phyloP scores from a whole-genome alignment of 2,329 filamentous ascomycete species.

The Xenoacremonium recifei region DNA sequence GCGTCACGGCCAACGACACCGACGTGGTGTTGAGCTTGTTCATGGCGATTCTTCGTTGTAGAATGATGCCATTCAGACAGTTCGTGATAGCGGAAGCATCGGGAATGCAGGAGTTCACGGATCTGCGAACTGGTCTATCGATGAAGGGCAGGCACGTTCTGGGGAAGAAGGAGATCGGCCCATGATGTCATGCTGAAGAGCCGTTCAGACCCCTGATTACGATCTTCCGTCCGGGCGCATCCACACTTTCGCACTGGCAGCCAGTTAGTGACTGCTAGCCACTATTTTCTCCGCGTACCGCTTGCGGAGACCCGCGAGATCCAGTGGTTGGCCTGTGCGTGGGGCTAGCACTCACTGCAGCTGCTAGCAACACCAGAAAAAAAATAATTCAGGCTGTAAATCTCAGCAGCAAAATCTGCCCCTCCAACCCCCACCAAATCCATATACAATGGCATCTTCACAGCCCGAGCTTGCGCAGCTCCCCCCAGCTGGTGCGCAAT shows the following conservation, averaged over 20 bases:
- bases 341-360: too few relatives aligned
- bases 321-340: conserved; percentile 6
- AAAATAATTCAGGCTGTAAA: conserved; percentile 23
- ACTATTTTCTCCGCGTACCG: neutral
- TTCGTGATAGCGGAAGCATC: neutral
- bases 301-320: conserved; percentile 7
- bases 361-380: conserved; percentile 31
- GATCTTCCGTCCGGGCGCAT: too few relatives aligned
- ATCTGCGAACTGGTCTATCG: too few relatives aligned
- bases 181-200: conserved; percentile 26
- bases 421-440: conserved; percentile 30
- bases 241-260: too few relatives aligned
- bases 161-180: neutral
- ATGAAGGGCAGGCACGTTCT: too few relatives aligned
- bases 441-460: conserved; percentile 31
- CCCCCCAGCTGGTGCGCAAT: conserved; percentile 29
- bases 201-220: conserved; percentile 13
- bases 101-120: neutral
- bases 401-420: conserved; percentile 18
- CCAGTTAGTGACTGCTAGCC: neutral
- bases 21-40: conserved; percentile 72
- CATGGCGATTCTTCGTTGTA: conserved; percentile 30
- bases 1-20: conserved; percentile 80
- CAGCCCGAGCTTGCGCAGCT: conserved; percentile 29
- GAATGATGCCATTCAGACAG: neutral